Base-by-base conservation (phyloP, 1,139 yeast genomes). In the Sugiyamaella neomexicana region DNA sequence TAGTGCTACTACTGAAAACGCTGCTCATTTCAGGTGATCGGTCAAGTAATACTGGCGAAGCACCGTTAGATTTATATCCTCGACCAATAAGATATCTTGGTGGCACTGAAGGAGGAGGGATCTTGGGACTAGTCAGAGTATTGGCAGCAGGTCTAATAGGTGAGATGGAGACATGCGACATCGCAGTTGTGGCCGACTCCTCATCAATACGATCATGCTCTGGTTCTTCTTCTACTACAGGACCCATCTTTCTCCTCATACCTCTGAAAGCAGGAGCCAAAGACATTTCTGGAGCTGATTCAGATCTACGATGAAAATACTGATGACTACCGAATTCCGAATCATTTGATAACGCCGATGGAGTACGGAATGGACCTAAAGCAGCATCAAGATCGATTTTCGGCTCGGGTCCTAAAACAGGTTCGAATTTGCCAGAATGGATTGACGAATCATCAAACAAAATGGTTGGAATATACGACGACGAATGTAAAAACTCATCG, bases 331-430 rank as follows among this genome's bases (percentile, higher is more conserved):
- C 59, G 37, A 54, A 56, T 45, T 53, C 58, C 8, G 55, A 29
- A 50, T 50, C 52, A 16, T 20, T 23, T 31, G 46, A 47, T 16
- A 25, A 15, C 4, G 38, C 38, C 9, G 53, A 46, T 7, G 55
- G 59, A 16, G 56, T 59, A 1, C 58, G 52, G 44, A 62, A 61
- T 4, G 66, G 68, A 48, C 63, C 61, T 45, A 68, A 56, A 1
- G 73, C 73, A 25, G 67, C 71, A 53, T 70, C 70, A 6, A 70
- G 60, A 46, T 70, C 72, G 37, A 70, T 70, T 13, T 56, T 54
- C 7, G 63, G 62, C 43, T 58, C 62, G 9, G 58, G 58, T 16
- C 46, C 32, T 12, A 13, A 13, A 34, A 20, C 29, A 17, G 10
- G 13, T 16, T 9, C 36, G 32, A 34, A 34, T 8, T 13, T 31